Conservation (phyloP, 805 yeast species). For the Kodamaea lidongshanica region DNA sequence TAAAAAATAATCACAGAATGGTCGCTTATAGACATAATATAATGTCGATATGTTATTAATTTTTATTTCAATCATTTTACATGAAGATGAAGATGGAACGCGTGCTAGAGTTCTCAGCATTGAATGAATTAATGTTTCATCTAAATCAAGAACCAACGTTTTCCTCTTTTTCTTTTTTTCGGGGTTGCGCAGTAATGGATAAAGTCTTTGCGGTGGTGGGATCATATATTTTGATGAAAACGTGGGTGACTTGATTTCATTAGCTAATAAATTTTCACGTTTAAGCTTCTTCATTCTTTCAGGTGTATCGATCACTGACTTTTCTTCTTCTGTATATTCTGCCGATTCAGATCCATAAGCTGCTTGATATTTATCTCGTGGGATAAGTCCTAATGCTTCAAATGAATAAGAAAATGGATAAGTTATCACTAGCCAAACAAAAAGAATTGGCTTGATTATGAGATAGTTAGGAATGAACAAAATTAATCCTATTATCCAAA, state of each 20-base stretch:
- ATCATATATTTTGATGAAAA: slow-evolving; percentile 37
- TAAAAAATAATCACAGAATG: slow-evolving; percentile 81
- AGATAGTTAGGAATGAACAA: slow-evolving; percentile 46
- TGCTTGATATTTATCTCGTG: slow-evolving; percentile 2
- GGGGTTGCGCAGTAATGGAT: slow-evolving; percentile 38
- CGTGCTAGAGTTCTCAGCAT: slow-evolving; percentile 60
- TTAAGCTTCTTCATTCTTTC: slow-evolving; percentile 23
- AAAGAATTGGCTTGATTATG: slow-evolving; percentile 46
- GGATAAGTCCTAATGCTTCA: slow-evolving; percentile 13
- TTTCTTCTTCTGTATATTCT: slow-evolving; percentile 6
- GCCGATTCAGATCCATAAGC: slow-evolving; percentile 6
- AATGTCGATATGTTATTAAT: slow-evolving; percentile 66
- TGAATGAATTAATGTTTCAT: slow-evolving; percentile 92
- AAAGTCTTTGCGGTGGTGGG: slow-evolving; percentile 41
- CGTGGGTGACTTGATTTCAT: slow-evolving; percentile 37
- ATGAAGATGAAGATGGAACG: slow-evolving; percentile 32
- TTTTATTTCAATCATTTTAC: slow-evolving; percentile 69
- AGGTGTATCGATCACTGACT: not conserved
- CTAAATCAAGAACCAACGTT: slow-evolving; percentile 80
- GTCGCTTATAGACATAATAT: slow-evolving; percentile 87
- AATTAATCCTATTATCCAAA: not conserved
- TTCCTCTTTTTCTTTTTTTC: slow-evolving; percentile 42
- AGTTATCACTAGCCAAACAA: slow-evolving; percentile 46
- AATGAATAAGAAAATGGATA: slow-evolving; percentile 49
- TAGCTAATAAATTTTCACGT: slow-evolving; percentile 36